Evolutionary conservation across 768 basidiomycete genomes (phyloP), one percentile per base, ranked within the genome.

Genomic region (Lyophyllum shimeji): DNA sequence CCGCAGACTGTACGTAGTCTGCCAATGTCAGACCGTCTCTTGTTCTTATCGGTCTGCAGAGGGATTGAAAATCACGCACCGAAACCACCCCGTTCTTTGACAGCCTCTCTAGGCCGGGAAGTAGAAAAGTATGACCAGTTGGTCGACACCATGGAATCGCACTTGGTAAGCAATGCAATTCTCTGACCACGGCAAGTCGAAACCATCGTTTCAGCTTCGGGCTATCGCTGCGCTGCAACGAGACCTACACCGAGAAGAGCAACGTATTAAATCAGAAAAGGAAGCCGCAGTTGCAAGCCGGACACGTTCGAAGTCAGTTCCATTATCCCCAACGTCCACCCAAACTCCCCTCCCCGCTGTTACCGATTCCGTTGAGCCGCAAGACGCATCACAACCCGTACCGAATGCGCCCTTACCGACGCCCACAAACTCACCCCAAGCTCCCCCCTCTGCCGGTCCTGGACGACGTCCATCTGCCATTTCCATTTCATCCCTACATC

Each of bases 51-150:
- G 50, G 29, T 54, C 48, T 15, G 18, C 53, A 90, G 89, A 43
- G 81, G 79, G 11, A 78, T 90, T 44, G 74, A 79, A 47, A 78
- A 79, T 48, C 76, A 85, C 61, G 79, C 82, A 2, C 77, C 80
- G 3, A 69, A 77, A 55, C 89, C 90, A 23, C 89, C 89, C 9
- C 82, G 74, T n/a, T 77, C 84, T 21, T 66, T 91, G 12, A 84
- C 81, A 2, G 74, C 82, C 2, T 78, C 86, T 17, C 75, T 93
- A 31, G 86, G 89, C 15, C 82, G 82, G 34, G 89, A 90, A 64
- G 74, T 91, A 2, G 89, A 92, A 66, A 86, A 82, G 63, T 93
- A 87, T 61, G 89, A 93, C 63, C 88, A 90, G 62, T 59, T 91
- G 4, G 90, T 89, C 63, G 91, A 93, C 65, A 75, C 84, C 1